These are phyloP conservation scores for Fusarium lateritium DNA, from an alignment of 2,329 filamentous ascomycete species.

Conservation along the genomic window DNA sequence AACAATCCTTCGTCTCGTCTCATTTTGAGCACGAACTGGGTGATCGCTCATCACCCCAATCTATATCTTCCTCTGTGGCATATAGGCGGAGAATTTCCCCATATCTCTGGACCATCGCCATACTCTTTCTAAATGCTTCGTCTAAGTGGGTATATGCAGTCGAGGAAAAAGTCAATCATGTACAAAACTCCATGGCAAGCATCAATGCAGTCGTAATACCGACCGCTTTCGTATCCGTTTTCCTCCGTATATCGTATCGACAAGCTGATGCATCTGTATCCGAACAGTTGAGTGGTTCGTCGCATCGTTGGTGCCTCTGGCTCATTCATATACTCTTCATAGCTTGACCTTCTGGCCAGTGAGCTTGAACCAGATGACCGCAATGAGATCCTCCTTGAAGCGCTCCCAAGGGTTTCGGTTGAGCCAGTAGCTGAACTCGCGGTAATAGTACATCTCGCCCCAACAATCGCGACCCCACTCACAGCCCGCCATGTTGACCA, in stretches of 20 bases:
- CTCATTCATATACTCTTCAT: constrained; percentile 50
- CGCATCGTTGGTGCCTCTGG: constrained; percentile 7
- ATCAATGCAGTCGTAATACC: constrained; percentile 20
- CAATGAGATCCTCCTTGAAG: constrained; percentile 77
- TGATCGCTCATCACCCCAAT: constrained; percentile 3
- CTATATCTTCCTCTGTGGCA: constrained; percentile 13
- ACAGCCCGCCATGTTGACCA: constrained; percentile 99
- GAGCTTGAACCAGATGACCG: constrained; percentile 73
- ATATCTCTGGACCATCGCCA: constrained; percentile 13
- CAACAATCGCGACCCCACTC: constrained; percentile 98
- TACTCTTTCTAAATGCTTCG: constrained; percentile 41
- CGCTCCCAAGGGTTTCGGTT: constrained; percentile 87
- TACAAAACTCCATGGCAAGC: constrained; percentile 37
- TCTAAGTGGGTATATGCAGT: constrained; percentile 45
- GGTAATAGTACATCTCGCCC: constrained; percentile 97
- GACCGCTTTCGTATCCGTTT: constrained; percentile 27
- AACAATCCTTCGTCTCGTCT: constrained; percentile 21
- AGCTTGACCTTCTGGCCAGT: constrained; percentile 74
- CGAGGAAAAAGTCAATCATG: constrained; percentile 36
- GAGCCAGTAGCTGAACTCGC: constrained; percentile 89
- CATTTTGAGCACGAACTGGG: constrained; percentile 13
- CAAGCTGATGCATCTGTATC: constrained; percentile 23
- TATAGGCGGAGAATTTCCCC: background rate
- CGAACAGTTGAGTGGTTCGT: constrained; percentile 7
- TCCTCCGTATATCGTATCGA: constrained; percentile 32